Conservation (phyloP, 1,284 basidiomycete species). For the Malassezia sympodialis region DNA sequence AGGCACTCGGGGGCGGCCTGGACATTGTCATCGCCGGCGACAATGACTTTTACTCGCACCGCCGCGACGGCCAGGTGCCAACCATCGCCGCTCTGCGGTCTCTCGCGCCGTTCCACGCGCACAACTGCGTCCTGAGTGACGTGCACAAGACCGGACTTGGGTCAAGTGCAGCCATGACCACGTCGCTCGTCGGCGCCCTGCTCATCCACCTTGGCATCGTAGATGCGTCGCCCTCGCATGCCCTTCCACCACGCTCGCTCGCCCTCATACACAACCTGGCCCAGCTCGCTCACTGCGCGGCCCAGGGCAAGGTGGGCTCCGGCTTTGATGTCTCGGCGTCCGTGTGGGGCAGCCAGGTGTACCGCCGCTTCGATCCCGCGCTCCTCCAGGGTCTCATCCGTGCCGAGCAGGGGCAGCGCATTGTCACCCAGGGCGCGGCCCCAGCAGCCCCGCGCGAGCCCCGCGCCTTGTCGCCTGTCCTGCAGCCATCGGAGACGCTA, state of each 20-base stretch:
- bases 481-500: slow-evolving; percentile 33
- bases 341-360: slow-evolving; percentile 86
- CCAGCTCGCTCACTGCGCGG: slow-evolving; percentile 88
- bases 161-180: slow-evolving; percentile 91
- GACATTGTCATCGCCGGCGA: slow-evolving; percentile 75
- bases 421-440: neutral
- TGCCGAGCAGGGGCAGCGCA: slow-evolving; percentile 1
- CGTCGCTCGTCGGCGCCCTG: slow-evolving; percentile 77
- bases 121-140: slow-evolving; percentile 53
- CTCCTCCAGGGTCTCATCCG: slow-evolving; percentile 23
- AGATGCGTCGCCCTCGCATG: neutral
- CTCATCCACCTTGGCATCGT: slow-evolving; percentile 63
- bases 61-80: slow-evolving; percentile 54
- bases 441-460: neutral
- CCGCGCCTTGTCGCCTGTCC: slow-evolving; percentile 18
- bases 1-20: slow-evolving; percentile 50
- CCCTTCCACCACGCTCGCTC: slow-evolving; percentile 24
- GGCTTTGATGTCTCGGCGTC: slow-evolving; percentile 94
- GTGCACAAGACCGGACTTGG: slow-evolving; percentile 98
- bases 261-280: slow-evolving; percentile 72
- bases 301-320: slow-evolving; percentile 94
- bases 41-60: slow-evolving; percentile 96
- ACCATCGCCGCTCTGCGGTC: slow-evolving; percentile 48
- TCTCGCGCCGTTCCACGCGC: slow-evolving; percentile 61
- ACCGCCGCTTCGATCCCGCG: slow-evolving; percentile 71